Percentiles rank a stretch among this genome's conserved stretches.
Conservation (phyloP, 495 filamentous ascomycete species). For the Aspergillus nidulans region DNA sequence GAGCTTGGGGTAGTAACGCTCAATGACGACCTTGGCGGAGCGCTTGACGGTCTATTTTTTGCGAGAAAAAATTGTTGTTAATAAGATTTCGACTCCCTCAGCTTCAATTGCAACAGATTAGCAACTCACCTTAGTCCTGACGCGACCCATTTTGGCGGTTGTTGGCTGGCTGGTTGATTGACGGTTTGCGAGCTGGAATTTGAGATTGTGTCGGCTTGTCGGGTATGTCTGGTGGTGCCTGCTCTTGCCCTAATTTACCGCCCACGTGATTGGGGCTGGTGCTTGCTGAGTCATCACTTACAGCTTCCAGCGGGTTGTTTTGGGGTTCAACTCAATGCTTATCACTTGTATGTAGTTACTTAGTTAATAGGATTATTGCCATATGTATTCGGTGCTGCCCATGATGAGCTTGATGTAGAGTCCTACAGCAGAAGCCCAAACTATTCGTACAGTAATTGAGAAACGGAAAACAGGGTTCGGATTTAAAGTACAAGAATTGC, state of each 20-base stretch:
- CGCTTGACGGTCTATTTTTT: constrained; percentile 84
- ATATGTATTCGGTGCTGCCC: constrained; percentile 26
- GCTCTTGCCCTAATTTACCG: constrained; percentile 12
- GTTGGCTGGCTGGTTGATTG: constrained; percentile 23
- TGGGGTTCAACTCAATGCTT: too few relatives aligned
- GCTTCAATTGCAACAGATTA: neutral
- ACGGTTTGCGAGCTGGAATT: constrained; percentile 29
- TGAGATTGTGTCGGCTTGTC: constrained; percentile 11
- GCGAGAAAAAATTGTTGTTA: constrained; percentile 16
- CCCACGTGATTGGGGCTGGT: constrained; percentile 1
- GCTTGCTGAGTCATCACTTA: neutral
- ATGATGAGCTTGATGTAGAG: constrained; percentile 17
- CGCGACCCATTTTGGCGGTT: constrained; percentile 91
- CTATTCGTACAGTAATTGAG: constrained; percentile 38
- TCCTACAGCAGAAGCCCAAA: constrained; percentile 29
- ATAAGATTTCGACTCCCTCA: neutral
- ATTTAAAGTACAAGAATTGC: neutral
- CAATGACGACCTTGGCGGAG: constrained; percentile 99
- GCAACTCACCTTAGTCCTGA: constrained; percentile 68
- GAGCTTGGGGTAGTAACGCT: constrained; percentile 97
- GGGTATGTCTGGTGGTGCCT: constrained; percentile 8
- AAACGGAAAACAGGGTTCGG: neutral
- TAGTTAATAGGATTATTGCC: too few relatives aligned
- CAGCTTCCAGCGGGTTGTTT: too few relatives aligned
- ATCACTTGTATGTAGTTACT: too few relatives aligned